phyloP scores from a whole-genome alignment of 75 land plant species.

The Ceratopteris richardii region DNA sequence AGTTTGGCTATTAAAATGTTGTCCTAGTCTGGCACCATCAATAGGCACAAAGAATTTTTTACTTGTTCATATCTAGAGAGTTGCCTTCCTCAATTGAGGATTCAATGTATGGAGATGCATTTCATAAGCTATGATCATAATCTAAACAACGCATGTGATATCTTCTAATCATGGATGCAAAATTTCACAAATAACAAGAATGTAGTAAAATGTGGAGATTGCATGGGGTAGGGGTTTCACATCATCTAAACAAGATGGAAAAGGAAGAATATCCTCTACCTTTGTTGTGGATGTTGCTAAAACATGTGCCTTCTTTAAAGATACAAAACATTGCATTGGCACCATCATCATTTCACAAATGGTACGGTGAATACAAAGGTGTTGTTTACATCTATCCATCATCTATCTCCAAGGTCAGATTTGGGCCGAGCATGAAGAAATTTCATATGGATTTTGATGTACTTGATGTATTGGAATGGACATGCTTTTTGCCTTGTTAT shows the following conservation, averaged over 20 bases:
- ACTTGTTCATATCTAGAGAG: too few relatives aligned
- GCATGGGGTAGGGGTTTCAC: conserved; percentile 92
- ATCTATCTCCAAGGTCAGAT: conserved; percentile 52
- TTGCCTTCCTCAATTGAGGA: too few relatives aligned
- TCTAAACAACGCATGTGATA: conserved; percentile 32
- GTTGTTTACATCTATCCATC: conserved; percentile 74
- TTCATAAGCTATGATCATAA: too few relatives aligned
- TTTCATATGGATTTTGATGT: conserved; percentile 52
- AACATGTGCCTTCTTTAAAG: conserved; percentile 42
- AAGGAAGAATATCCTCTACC: conserved; percentile 64
- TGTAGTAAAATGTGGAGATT: conserved; percentile 79
- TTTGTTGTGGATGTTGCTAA: conserved; percentile 60
- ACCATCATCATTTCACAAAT: conserved; percentile 92
- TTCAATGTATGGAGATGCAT: too few relatives aligned
- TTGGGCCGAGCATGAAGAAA: conserved; percentile 77
- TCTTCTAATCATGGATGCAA: conserved; percentile 83
- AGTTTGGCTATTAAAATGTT: too few relatives aligned
- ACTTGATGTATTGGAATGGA: conserved; percentile 63
- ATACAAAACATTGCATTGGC: conserved; percentile 11
- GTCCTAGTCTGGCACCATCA: too few relatives aligned
- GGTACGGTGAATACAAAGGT: conserved; percentile 90
- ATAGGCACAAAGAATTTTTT: too few relatives aligned
- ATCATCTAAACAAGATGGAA: conserved; percentile 69
- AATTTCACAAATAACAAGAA: conserved; percentile 51
- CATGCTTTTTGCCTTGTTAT: conserved; percentile 58